Conservation (phyloP, 345 rosid species). For the Clausena lansium region DNA sequence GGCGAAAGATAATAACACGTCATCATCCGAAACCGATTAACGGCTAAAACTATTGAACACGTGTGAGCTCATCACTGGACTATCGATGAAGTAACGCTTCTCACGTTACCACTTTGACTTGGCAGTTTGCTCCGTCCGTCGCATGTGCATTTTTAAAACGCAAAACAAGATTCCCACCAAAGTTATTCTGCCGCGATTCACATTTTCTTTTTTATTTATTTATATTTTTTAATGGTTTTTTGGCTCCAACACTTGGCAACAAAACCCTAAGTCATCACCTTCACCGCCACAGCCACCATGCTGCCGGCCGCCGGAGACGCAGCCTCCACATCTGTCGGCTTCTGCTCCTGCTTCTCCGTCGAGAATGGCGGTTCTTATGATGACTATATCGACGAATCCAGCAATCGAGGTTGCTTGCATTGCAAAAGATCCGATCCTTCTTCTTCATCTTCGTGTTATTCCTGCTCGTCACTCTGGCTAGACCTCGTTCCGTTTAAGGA, state of each 20-base stretch:
- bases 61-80: conserved; percentile 7
- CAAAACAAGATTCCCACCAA: conserved; percentile 51
- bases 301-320: conserved; percentile 22
- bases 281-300: conserved; percentile 30
- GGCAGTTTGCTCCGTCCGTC: not conserved
- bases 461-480: conserved; percentile 24
- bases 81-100: conserved; percentile 1
- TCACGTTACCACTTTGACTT: not conserved
- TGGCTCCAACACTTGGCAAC: not conserved
- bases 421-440: conserved; percentile 35
- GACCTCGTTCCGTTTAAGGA: conserved; percentile 35
- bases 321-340: conserved; percentile 20
- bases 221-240: no score
- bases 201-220: no score
- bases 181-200: conserved; percentile 11
- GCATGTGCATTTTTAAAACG: conserved; percentile 20
- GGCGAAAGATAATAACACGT: not conserved
- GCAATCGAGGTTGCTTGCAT: conserved; percentile 27
- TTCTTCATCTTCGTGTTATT: conserved; percentile 29
- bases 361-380: conserved; percentile 27
- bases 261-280: conserved; percentile 19
- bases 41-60: not conserved
- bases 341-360: conserved; percentile 21
- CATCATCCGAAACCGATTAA: not conserved
- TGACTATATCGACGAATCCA: conserved; percentile 19